phyloP scores from a whole-genome alignment of 768 basidiomycete species.

The Porphyrellus cyaneotinctus region DNA sequence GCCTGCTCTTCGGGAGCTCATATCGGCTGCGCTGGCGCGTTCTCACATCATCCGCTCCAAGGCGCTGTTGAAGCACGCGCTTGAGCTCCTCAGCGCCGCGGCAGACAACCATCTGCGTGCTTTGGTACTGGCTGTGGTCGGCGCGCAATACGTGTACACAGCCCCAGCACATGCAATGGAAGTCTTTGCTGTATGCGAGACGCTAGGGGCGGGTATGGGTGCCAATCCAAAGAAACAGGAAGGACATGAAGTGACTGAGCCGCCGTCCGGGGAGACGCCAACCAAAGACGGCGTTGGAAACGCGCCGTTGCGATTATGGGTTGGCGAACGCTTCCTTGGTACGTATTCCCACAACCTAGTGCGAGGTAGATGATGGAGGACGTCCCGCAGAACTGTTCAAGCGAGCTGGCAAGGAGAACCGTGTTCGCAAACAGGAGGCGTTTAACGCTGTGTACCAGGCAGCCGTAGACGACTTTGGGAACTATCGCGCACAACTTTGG shows the following conservation, averaged over 20 bases:
- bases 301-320: constrained; percentile 64
- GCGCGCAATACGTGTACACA: constrained; percentile 70
- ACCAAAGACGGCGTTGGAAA: constrained; percentile 48
- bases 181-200: constrained; percentile 65
- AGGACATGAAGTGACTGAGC: not conserved
- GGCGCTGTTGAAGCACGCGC: constrained; percentile 51
- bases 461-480: constrained; percentile 21
- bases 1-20: constrained; percentile 11
- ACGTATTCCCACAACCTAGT: constrained; percentile 4
- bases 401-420: constrained; percentile 49
- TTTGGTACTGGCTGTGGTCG: constrained; percentile 60
- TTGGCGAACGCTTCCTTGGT: constrained; percentile 68
- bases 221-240: constrained; percentile 27
- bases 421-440: constrained; percentile 42
- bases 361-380: not conserved
- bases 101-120: constrained; percentile 74
- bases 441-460: constrained; percentile 37
- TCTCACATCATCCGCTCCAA: constrained; percentile 30
- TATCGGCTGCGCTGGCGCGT: constrained; percentile 18
- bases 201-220: constrained; percentile 68
- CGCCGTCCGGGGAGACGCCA: not conserved
- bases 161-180: constrained; percentile 62
- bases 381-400: constrained; percentile 49
- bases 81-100: constrained; percentile 52
- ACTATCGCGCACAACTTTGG: constrained; percentile 14